Evolutionary conservation across 139 green algal species (phyloP).

Genomic region (Desmodesmus armatus): DNA sequence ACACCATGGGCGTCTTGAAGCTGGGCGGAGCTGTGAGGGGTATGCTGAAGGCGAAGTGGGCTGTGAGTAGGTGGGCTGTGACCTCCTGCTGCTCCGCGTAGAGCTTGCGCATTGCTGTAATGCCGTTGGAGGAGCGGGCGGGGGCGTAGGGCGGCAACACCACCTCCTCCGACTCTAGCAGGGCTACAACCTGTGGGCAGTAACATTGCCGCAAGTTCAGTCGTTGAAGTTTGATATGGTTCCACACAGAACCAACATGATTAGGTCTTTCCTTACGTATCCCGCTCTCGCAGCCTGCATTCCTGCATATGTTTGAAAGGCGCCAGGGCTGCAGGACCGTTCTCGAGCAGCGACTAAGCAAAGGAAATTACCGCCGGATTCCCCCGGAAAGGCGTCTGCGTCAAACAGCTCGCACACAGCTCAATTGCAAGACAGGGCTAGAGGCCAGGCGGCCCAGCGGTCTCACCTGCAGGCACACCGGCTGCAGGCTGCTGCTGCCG

Average conservation of each 20-base stretch:
- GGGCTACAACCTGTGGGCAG: slow-evolving; percentile 58
- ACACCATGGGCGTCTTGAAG: slow-evolving; percentile 81
- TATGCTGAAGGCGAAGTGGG: slow-evolving; percentile 84
- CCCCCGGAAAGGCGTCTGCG: too few species aligned
- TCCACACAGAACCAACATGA: too few species aligned
- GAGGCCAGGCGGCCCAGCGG: too few species aligned
- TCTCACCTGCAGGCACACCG: slow-evolving; percentile 41
- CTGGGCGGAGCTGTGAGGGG: slow-evolving; percentile 71
- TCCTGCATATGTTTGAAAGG: too few species aligned
- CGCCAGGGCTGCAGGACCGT: too few species aligned
- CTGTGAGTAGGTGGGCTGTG: slow-evolving; percentile 67
- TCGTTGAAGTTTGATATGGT: too few species aligned
- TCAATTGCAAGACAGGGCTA: too few species aligned
- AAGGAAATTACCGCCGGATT: too few species aligned
- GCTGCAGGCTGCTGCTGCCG: slow-evolving; percentile 1
- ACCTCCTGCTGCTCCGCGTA: slow-evolving; percentile 78
- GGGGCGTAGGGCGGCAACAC: slow-evolving; percentile 34
- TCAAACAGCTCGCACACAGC: too few species aligned
- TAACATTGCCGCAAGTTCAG: neutral
- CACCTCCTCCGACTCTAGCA: slow-evolving; percentile 76
- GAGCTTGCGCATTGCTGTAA: slow-evolving; percentile 65
- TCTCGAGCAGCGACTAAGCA: too few species aligned
- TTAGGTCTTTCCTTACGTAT: too few species aligned
- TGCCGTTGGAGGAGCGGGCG: slow-evolving; percentile 1
- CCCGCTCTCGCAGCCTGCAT: too few species aligned